A percentile compares a stretch with the other conserved stretches of the same genome.
Evolutionary conservation across 176 grass and related monocot genomes (phyloP).

Genomic region (Rhynchospora tenuis): DNA sequence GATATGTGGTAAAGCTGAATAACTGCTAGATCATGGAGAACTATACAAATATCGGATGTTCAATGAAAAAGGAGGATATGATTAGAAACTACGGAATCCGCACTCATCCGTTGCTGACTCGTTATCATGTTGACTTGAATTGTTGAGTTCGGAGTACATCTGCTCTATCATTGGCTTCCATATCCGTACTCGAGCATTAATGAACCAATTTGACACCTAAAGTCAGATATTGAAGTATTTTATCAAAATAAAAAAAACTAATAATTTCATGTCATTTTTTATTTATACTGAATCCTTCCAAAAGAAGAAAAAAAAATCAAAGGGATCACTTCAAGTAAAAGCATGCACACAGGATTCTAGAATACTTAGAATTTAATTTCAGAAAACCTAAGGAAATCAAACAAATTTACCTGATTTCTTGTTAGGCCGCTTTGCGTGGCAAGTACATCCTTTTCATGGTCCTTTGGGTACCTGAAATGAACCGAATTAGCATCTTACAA

Average conservation of each 20-base stretch:
- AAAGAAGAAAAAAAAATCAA: neutral
- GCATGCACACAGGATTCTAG: neutral
- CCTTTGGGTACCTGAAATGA: constrained; percentile 76
- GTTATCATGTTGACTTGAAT: neutral
- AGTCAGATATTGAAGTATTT: neutral
- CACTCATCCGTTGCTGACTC: neutral
- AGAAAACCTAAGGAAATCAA: neutral
- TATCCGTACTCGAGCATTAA: constrained; percentile 70
- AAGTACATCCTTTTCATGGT: constrained; percentile 87
- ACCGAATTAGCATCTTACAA: neutral
- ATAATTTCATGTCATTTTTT: neutral
- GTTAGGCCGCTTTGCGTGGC: constrained; percentile 75
- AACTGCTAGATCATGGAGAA: neutral
- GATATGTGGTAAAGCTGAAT: neutral
- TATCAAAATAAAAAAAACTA: neutral
- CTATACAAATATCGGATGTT: neutral
- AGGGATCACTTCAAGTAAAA: neutral
- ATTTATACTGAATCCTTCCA: neutral
- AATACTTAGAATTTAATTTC: neutral
- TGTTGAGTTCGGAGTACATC: constrained; percentile 77
- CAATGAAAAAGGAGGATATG: neutral
- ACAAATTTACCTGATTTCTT: constrained; percentile 64
- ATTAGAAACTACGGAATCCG: neutral
- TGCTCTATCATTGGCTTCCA: constrained; percentile 95
- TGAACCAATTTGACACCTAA: constrained; percentile 96